Conservation (phyloP, 2,329 filamentous ascomycete genomes). For the Phaeomoniella chlamydospora region DNA sequence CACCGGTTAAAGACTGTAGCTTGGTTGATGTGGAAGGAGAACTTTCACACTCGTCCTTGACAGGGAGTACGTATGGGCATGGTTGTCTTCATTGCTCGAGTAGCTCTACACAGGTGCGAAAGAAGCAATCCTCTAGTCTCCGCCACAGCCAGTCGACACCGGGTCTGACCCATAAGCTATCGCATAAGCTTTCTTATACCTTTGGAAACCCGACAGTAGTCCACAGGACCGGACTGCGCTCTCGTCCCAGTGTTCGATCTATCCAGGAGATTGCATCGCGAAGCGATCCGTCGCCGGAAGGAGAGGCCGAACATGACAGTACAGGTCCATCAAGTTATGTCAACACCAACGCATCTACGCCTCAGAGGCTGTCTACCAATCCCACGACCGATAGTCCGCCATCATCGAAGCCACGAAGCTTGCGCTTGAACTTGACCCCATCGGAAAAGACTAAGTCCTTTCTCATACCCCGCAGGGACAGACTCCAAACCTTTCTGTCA, state of each 20-base stretch:
- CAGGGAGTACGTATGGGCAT: not conserved
- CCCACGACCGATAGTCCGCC: constrained; percentile 17
- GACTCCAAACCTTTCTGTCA: constrained; percentile 1
- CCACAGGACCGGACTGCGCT: constrained; percentile 18
- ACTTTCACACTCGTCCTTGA: not conserved
- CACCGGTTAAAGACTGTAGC: not conserved
- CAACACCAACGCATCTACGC: constrained; percentile 15
- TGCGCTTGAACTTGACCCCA: constrained; percentile 1
- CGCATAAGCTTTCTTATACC: constrained; percentile 21
- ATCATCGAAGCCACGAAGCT: constrained; percentile 1
- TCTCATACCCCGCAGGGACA: not conserved
- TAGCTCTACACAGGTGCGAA: not conserved
- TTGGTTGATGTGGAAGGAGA: not conserved
- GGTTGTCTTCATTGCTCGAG: not conserved
- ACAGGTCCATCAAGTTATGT: constrained; percentile 17
- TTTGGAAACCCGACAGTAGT: constrained; percentile 26
- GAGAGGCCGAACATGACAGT: constrained; percentile 15
- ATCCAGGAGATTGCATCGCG: constrained; percentile 6
- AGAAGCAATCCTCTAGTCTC: constrained; percentile 1
- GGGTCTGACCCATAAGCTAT: constrained; percentile 17
- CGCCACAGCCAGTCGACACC: constrained; percentile 5
- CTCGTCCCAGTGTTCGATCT: constrained; percentile 17
- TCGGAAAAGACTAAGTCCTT: constrained; percentile 1
- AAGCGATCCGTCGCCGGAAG: constrained; percentile 6
- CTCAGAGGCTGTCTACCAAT: constrained; percentile 17